A percentile compares a stretch with the other conserved stretches of the same genome.
These are phyloP conservation scores for Kwoniella newhampshirensis DNA, from an alignment of 768 basidiomycete genomes.

Conservation along the genomic window DNA sequence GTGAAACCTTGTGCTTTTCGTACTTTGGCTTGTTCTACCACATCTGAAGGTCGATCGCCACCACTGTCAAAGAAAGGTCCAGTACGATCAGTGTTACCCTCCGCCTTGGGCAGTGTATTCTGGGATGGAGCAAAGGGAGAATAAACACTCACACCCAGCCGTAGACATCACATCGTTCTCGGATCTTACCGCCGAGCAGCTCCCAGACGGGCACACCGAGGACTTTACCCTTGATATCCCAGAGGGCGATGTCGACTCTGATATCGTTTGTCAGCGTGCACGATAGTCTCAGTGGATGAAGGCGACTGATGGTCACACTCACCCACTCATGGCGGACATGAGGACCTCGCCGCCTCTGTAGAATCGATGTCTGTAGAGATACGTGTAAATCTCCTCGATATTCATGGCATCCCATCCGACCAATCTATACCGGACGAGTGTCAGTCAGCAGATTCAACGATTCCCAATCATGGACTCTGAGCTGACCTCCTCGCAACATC, in stretches of 20 bases:
- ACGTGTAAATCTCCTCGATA: conserved; percentile 65
- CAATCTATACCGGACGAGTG: conserved; percentile 56
- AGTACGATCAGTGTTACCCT: too few species aligned
- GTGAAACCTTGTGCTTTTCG: conserved; percentile 51
- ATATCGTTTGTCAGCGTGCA: conserved; percentile 10
- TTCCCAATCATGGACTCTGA: background rate
- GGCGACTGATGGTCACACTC: conserved; percentile 10
- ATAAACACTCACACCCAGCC: conserved; percentile 31
- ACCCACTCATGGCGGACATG: conserved; percentile 59
- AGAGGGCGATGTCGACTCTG: conserved; percentile 38
- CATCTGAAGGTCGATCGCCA: conserved; percentile 49
- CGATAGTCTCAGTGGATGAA: conserved; percentile 1
- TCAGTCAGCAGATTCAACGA: background rate
- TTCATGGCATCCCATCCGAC: conserved; percentile 62
- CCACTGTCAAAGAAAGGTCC: too few species aligned
- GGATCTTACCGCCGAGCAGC: conserved; percentile 68
- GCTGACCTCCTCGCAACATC: conserved; percentile 59
- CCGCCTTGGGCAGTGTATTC: too few species aligned
- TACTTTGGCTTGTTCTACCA: conserved; percentile 48
- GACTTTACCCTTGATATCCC: conserved; percentile 79
- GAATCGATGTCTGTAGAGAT: conserved; percentile 66
- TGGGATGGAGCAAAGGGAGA: too few species aligned
- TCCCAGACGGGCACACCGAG: conserved; percentile 67
- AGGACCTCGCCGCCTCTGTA: conserved; percentile 71
- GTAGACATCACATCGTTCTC: conserved; percentile 57